These are phyloP conservation scores for Brasilioporus rufonigricans DNA, from an alignment of 768 basidiomycete genomes.

Conservation along the genomic window DNA sequence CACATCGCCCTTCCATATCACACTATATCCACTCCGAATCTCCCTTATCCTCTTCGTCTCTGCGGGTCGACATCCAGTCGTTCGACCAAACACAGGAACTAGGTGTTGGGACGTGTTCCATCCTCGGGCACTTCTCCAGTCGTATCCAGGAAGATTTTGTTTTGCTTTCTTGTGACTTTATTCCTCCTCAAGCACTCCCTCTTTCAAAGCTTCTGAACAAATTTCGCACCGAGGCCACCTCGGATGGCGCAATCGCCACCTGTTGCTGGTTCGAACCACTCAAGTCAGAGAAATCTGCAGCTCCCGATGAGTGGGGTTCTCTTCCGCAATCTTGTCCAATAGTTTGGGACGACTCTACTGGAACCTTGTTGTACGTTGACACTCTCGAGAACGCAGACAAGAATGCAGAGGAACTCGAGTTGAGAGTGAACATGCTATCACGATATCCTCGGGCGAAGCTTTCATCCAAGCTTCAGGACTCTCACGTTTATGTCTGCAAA, in stretches of 20 bases:
- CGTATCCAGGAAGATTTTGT: conserved; percentile 86
- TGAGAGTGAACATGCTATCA: conserved; percentile 74
- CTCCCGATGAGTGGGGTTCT: conserved; percentile 67
- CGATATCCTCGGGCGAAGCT: conserved; percentile 74
- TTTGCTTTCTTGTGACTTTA: conserved; percentile 87
- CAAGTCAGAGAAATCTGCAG: conserved; percentile 50
- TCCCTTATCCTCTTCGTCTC: conserved; percentile 55
- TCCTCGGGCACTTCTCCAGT: conserved; percentile 72
- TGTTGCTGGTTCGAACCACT: conserved; percentile 61
- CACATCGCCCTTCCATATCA: conserved; percentile 72
- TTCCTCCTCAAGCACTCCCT: conserved; percentile 72
- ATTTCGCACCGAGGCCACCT: conserved; percentile 70
- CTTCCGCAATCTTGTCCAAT: conserved; percentile 48
- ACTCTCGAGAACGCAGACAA: conserved; percentile 65
- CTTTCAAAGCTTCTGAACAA: conserved; percentile 72
- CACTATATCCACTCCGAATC: conserved; percentile 83
- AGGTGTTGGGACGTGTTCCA: conserved; percentile 66
- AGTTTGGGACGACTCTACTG: conserved; percentile 63
- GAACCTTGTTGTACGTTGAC: conserved; percentile 71
- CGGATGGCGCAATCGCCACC: conserved; percentile 62
- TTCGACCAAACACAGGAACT: conserved; percentile 72
- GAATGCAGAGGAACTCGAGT: conserved; percentile 66
- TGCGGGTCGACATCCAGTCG: conserved; percentile 76
- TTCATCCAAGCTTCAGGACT: conserved; percentile 70
- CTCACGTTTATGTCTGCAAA: conserved; percentile 89